Percentiles rank a stretch among this genome's conserved stretches.
These are phyloP conservation scores for Steccherinum ochraceum DNA, from an alignment of 768 basidiomycete species.

Conservation along the genomic window DNA sequence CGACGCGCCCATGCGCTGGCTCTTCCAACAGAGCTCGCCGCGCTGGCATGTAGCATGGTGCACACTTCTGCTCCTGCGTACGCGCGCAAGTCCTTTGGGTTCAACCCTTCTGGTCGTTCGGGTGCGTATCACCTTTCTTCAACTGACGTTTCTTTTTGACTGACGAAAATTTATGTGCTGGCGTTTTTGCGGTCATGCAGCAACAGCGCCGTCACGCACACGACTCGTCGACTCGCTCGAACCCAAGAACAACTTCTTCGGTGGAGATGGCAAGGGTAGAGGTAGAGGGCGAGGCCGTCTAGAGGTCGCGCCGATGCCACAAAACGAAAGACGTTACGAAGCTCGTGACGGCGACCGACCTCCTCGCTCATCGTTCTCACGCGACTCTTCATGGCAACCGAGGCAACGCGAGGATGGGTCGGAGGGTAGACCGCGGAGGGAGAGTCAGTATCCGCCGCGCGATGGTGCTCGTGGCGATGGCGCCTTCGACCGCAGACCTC, in stretches of 20 bases:
- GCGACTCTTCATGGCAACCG: too few relatives aligned
- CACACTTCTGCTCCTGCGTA: neutral
- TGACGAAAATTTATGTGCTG: too few relatives aligned
- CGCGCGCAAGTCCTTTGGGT: neutral
- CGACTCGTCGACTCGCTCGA: constrained; percentile 19
- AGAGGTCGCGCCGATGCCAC: constrained; percentile 14
- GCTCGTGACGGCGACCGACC: neutral
- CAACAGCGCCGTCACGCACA: constrained; percentile 13
- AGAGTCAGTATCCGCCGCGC: neutral
- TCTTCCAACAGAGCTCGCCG: neutral
- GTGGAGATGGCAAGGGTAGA: constrained; percentile 5
- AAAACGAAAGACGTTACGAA: neutral
- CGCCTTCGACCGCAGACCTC: constrained; percentile 14
- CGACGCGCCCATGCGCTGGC: too few relatives aligned
- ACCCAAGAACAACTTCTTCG: too few relatives aligned
- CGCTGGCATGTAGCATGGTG: neutral
- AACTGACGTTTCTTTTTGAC: neutral
- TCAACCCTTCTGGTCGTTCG: neutral
- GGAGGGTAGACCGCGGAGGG: too few relatives aligned
- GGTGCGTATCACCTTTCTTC: neutral
- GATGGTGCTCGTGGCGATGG: neutral
- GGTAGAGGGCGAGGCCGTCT: too few relatives aligned
- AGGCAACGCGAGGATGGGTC: too few relatives aligned
- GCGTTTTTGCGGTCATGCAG: neutral
- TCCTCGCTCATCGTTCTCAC: constrained; percentile 3